phyloP scores from a whole-genome alignment of 345 rosid genomes.

The Tarenaya hassleriana region DNA sequence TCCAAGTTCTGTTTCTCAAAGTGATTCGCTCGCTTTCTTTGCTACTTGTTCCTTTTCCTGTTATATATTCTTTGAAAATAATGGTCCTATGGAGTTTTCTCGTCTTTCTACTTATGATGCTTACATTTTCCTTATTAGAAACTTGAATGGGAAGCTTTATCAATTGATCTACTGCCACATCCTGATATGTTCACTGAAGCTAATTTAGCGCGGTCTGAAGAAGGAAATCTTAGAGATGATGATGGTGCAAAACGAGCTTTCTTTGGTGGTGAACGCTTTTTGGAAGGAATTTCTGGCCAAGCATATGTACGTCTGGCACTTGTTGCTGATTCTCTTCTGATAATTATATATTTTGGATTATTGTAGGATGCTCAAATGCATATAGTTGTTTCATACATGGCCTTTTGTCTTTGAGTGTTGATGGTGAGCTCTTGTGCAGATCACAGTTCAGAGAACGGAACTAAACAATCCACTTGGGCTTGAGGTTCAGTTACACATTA shows the following conservation, averaged over 20 bases:
- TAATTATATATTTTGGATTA: slow-evolving; percentile 2
- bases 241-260: slow-evolving; percentile 98
- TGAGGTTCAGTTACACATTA: slow-evolving; percentile 92
- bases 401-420: slow-evolving; percentile 15
- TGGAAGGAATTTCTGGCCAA: slow-evolving; percentile 93
- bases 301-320: slow-evolving; percentile 64
- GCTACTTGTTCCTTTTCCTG: slow-evolving; percentile 14
- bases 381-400: slow-evolving; percentile 1
- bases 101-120: slow-evolving; percentile 30
- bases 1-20: slow-evolving; percentile 2
- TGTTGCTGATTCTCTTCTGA: slow-evolving; percentile 19
- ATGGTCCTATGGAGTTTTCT: slow-evolving; percentile 14
- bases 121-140: slow-evolving; percentile 50
- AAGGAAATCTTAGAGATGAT: slow-evolving; percentile 72
- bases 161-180: slow-evolving; percentile 97
- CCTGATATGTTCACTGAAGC: slow-evolving; percentile 98
- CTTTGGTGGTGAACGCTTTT: slow-evolving; percentile 97
- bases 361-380: slow-evolving; percentile 11
- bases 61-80: slow-evolving; percentile 8
- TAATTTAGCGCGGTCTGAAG: slow-evolving; percentile 64
- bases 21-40: slow-evolving; percentile 1
- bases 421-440: slow-evolving; percentile 43
- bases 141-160: slow-evolving; percentile 97
- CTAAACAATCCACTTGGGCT: slow-evolving; percentile 87
- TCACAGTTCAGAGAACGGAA: slow-evolving; percentile 93